Evolutionary conservation across 1,284 basidiomycete species (phyloP).

Genomic region (Ganoderma lucidum): DNA sequence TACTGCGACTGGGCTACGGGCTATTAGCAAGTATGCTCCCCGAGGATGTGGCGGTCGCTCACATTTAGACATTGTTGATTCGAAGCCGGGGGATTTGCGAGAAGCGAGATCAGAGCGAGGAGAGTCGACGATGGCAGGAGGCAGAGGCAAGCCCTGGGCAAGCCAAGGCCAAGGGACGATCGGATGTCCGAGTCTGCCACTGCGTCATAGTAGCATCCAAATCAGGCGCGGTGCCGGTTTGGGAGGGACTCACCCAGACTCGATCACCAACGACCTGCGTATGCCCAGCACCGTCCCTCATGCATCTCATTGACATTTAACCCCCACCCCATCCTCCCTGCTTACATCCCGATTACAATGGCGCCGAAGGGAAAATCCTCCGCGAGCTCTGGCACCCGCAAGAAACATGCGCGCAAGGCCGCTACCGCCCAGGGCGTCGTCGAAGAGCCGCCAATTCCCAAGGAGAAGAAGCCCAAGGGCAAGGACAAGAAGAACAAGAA

Average conservation of each 20-base stretch:
- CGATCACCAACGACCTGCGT: neutral
- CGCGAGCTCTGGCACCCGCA: slow-evolving; percentile 82
- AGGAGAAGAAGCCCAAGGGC: slow-evolving; percentile 54
- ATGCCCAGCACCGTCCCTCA: neutral
- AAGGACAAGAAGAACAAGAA: slow-evolving; percentile 69
- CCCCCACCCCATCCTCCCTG: neutral
- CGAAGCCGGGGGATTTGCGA: neutral
- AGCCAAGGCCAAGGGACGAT: slow-evolving; percentile 17
- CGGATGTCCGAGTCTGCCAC: slow-evolving; percentile 7
- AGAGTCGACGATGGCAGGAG: neutral
- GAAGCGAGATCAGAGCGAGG: neutral
- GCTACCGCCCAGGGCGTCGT: slow-evolving; percentile 38
- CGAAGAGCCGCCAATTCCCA: slow-evolving; percentile 45
- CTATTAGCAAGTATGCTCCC: neutral
- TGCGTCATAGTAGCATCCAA: slow-evolving; percentile 22
- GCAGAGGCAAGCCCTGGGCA: neutral
- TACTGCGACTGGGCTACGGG: slow-evolving; percentile 60
- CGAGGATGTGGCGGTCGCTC: neutral
- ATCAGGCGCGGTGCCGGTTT: slow-evolving; percentile 12
- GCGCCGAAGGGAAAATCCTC: slow-evolving; percentile 70
- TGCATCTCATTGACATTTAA: slow-evolving; percentile 2
- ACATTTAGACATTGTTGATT: neutral
- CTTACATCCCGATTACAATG: slow-evolving; percentile 13
- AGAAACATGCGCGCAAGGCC: slow-evolving; percentile 82
- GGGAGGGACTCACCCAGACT: slow-evolving; percentile 8